Percentiles rank a stretch among this genome's conserved stretches.
These are phyloP conservation scores for Mortierella polycephala DNA, from an alignment of 371 early-diverging fungal genomes.

Conservation along the genomic window DNA sequence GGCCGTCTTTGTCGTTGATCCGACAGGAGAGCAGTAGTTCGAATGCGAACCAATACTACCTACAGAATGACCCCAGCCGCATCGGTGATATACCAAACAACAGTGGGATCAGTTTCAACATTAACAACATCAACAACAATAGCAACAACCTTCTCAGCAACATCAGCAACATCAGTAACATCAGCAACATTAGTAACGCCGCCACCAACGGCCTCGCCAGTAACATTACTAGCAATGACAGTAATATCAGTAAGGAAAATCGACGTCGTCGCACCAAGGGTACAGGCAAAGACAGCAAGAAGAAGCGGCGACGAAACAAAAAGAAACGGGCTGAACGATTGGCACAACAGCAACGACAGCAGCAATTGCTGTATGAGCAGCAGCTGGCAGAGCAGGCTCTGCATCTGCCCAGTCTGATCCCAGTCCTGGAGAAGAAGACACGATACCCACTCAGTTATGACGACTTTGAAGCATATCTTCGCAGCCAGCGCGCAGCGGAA, in stretches of 20 bases:
- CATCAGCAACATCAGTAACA: background rate
- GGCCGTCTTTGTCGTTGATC: constrained; percentile 45
- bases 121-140: background rate
- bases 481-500: constrained; percentile 41
- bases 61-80: constrained; percentile 39
- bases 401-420: constrained; percentile 18
- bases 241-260: constrained; percentile 2
- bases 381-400: constrained; percentile 17
- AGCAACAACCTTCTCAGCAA: background rate
- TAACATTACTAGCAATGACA: background rate
- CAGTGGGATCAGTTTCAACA: background rate
- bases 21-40: constrained; percentile 44
- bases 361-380: constrained; percentile 28
- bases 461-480: constrained; percentile 49
- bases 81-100: constrained; percentile 7
- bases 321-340: constrained; percentile 21
- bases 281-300: constrained; percentile 19
- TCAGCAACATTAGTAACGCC: background rate
- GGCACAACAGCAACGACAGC: constrained; percentile 23
- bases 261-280: constrained; percentile 10
- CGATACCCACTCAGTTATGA: constrained; percentile 34
- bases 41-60: constrained; percentile 13
- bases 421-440: constrained; percentile 28
- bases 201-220: too few relatives aligned
- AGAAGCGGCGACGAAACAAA: constrained; percentile 24